These are phyloP conservation scores for Fusarium neocosmosporiellum DNA, from an alignment of 2,329 filamentous ascomycete genomes.

Conservation along the genomic window DNA sequence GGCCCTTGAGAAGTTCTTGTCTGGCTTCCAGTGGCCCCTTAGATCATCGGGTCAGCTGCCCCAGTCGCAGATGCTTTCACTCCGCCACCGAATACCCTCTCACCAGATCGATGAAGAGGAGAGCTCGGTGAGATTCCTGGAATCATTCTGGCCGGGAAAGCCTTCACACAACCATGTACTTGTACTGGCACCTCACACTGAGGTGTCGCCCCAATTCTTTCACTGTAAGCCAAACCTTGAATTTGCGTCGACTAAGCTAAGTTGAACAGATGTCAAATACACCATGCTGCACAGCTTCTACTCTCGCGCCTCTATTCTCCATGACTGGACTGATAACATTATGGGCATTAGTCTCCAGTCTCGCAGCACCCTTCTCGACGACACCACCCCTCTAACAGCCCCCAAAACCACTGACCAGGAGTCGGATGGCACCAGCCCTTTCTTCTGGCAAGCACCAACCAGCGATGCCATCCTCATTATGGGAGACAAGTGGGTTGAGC, in stretches of 20 bases:
- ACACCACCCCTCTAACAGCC: conserved; percentile 63
- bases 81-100: conserved; percentile 79
- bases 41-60: conserved; percentile 49
- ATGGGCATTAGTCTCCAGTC: conserved; percentile 85
- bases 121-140: conserved; percentile 79
- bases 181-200: conserved; percentile 83
- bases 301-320: conserved; percentile 60
- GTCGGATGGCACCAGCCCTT: conserved; percentile 60
- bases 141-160: conserved; percentile 85
- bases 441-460: conserved; percentile 87
- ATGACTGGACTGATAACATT: conserved; percentile 65
- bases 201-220: conserved; percentile 84
- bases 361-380: conserved; percentile 73
- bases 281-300: conserved; percentile 81
- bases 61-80: conserved; percentile 67
- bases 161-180: conserved; percentile 78
- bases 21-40: conserved; percentile 76
- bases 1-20: conserved; percentile 71
- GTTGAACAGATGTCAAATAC: conserved; percentile 75
- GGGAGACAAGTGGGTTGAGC: conserved; percentile 86
- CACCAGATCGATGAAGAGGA: conserved; percentile 73
- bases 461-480: conserved; percentile 86
- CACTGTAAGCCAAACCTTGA: conserved; percentile 67
- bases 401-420: conserved; percentile 48
- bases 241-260: conserved; percentile 24